Percentiles rank a stretch among this genome's conserved stretches.
Conservation (phyloP, 1,284 basidiomycete species). For the Ustilago loliicola region DNA sequence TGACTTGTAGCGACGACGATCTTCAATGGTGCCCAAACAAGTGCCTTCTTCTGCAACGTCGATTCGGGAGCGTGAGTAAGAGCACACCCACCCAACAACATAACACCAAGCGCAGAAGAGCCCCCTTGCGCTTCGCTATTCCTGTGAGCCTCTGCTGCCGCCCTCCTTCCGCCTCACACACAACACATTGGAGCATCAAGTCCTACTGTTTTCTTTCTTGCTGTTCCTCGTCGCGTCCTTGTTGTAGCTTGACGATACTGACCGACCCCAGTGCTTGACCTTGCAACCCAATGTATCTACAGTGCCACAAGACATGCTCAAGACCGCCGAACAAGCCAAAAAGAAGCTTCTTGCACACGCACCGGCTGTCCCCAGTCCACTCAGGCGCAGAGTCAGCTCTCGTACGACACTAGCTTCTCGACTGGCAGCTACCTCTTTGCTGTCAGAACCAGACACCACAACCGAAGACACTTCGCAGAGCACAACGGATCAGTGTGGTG, state of each 20-base stretch:
- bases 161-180: neutral
- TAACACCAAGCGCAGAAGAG: neutral
- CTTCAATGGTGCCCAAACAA: constrained; percentile 51
- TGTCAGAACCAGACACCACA: constrained; percentile 5
- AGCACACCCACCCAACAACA: constrained; percentile 18
- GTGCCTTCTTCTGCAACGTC: constrained; percentile 36
- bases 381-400: constrained; percentile 29
- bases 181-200: neutral
- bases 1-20: constrained; percentile 18
- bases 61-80: constrained; percentile 58
- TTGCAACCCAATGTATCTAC: neutral
- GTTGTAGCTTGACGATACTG: neutral
- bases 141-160: constrained; percentile 10
- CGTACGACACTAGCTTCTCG: constrained; percentile 20
- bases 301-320: constrained; percentile 32
- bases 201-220: neutral
- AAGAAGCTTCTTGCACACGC: constrained; percentile 41
- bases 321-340: constrained; percentile 25
- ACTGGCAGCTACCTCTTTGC: constrained; percentile 17
- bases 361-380: constrained; percentile 46
- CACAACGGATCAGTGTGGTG: neutral
- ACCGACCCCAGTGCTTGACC: neutral
- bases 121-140: neutral
- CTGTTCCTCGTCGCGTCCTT: neutral
- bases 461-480: neutral